Evolutionary conservation across 2,329 filamentous ascomycete species (phyloP).

Genomic region (Penicillium occitanis): DNA sequence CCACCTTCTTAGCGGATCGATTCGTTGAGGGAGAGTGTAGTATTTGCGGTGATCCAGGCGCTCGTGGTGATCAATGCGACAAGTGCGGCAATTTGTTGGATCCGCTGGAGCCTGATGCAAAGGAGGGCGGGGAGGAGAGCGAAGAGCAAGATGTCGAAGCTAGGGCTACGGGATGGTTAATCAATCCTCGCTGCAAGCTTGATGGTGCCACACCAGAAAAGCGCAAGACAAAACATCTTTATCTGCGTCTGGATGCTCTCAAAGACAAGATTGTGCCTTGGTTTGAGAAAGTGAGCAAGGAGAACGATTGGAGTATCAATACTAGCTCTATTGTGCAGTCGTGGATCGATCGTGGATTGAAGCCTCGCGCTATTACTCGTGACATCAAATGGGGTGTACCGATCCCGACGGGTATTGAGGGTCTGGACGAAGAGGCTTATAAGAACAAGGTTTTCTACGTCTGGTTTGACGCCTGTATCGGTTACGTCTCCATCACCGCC

Average conservation of each 20-base stretch:
- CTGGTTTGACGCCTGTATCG: constrained; percentile 90
- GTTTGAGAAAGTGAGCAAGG: constrained; percentile 69
- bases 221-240: constrained; percentile 84
- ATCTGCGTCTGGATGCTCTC: constrained; percentile 80
- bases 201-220: constrained; percentile 78
- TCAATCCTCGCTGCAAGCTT: constrained; percentile 87
- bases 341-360: constrained; percentile 69
- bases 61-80: constrained; percentile 72
- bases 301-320: constrained; percentile 58
- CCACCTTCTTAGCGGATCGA: constrained; percentile 75
- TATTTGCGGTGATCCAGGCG: constrained; percentile 62
- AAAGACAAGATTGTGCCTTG: constrained; percentile 75
- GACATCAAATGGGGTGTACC: constrained; percentile 87
- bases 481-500: constrained; percentile 92
- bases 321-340: constrained; percentile 47
- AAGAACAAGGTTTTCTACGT: constrained; percentile 86
- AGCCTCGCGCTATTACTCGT: constrained; percentile 83
- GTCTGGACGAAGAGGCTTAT: constrained; percentile 53
- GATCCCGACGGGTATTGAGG: constrained; percentile 41
- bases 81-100: constrained; percentile 71
- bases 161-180: constrained; percentile 46
- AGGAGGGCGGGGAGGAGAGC: constrained; percentile 7
- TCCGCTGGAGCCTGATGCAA: constrained; percentile 56
- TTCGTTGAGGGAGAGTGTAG: constrained; percentile 54
- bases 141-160: constrained; percentile 21